Conservation (phyloP, 495 filamentous ascomycete species). For the Hypoxylon lenormandii region DNA sequence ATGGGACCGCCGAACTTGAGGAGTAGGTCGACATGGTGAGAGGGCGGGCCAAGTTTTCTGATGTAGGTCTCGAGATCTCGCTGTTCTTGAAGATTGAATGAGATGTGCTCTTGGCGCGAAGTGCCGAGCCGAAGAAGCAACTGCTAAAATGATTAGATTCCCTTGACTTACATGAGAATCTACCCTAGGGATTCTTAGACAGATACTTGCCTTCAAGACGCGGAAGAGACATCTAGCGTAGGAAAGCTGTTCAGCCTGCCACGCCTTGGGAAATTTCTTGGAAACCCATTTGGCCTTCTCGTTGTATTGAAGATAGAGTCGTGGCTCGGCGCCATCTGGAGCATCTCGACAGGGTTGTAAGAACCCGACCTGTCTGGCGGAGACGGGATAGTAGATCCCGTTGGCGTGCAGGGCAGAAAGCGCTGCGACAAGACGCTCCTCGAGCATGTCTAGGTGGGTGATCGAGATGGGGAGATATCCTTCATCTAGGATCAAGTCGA, state of each 20-base stretch:
- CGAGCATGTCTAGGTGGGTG: background rate
- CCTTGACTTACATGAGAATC: background rate
- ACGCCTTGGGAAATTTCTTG: background rate
- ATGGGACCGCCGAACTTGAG: background rate
- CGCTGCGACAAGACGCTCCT: constrained; percentile 10
- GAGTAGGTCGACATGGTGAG: background rate
- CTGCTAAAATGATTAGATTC: background rate
- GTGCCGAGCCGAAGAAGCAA: background rate
- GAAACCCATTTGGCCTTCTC: background rate
- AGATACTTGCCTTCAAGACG: background rate
- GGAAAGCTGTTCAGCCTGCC: constrained; percentile 7
- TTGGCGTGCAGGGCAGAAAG: background rate
- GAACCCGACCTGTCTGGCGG: background rate
- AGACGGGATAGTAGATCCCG: constrained; percentile 10
- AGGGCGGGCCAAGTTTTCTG: background rate
- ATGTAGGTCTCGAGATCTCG: constrained; percentile 5
- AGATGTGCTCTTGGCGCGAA: background rate
- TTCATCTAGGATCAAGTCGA: background rate
- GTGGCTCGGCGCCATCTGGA: background rate
- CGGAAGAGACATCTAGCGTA: background rate
- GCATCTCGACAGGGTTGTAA: background rate
- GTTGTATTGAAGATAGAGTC: background rate
- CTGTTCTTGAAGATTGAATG: background rate
- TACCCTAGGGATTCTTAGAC: background rate
- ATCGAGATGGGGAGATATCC: background rate